These are phyloP conservation scores for Fraxinus sp. DNA, from an alignment of 305 asterid genomes.

Conservation along the genomic window DNA sequence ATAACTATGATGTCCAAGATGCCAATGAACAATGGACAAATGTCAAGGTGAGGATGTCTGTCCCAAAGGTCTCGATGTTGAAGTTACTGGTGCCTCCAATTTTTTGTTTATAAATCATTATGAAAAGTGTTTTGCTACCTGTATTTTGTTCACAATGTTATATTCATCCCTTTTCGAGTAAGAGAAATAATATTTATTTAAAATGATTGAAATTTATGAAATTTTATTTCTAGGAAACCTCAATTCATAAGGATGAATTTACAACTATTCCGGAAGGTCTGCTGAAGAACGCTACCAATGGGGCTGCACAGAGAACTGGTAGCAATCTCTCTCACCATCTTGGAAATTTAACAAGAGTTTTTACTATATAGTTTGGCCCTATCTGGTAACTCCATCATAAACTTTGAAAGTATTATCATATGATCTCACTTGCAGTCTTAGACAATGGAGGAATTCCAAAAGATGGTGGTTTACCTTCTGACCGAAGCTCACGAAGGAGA, in stretches of 20 bases:
- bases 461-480: constrained; percentile 48
- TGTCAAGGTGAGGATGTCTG: constrained; percentile 40
- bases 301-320: constrained; percentile 46
- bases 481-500: constrained; percentile 68
- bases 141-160: background rate
- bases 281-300: constrained; percentile 36
- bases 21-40: constrained; percentile 32
- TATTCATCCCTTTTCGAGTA: constrained; percentile 6
- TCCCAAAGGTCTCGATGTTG: background rate
- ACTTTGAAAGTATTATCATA: constrained; percentile 19
- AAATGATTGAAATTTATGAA: constrained; percentile 18
- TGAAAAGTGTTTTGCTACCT: constrained; percentile 9
- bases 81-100: background rate
- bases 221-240: constrained; percentile 36
- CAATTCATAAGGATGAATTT: constrained; percentile 39
- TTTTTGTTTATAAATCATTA: background rate
- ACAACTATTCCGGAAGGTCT: constrained; percentile 32
- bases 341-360: constrained; percentile 9
- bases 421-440: constrained; percentile 36
- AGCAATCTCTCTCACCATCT: constrained; percentile 19
- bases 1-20: constrained; percentile 39
- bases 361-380: constrained; percentile 11
- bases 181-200: background rate
- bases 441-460: constrained; percentile 44
- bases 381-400: background rate